Evolutionary conservation across 1,284 basidiomycete genomes (phyloP), one percentile per base, ranked within the genome.

Genomic region (Hortiboletus rubellus): DNA sequence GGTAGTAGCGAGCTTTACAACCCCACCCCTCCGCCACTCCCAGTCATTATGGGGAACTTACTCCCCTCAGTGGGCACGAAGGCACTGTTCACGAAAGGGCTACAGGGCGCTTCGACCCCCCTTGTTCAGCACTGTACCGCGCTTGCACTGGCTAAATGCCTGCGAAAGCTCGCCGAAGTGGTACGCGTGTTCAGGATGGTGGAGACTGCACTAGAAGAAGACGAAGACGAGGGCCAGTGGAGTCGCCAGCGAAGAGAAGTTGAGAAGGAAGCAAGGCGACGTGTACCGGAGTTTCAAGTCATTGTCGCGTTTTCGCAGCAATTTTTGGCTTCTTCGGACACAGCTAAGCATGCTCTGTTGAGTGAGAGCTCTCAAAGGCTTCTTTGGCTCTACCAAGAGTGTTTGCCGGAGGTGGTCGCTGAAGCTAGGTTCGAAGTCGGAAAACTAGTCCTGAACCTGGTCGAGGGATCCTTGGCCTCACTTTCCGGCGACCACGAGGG

Each of bases 391-490:
- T 97, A 96, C 72, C 89, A 96, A 65, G 79, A 79, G 27, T 87
- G 84, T 46, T 74, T 97, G 14, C 91, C 92, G 0, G 79, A 81
- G 7, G 74, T 92, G 5, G 85, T 91, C 0, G 82, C 84, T 0
- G 94, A 96, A 69, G 84, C 85, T 8, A 81, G 86, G 46, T 96
- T 96, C 67, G 95, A 98, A 70, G 83, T 89, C 18, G 92, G 92
- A 14, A 93, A 93, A 67, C 72, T 95, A 33, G 74, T 96, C 22
- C 77, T 80, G 50, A 84, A 78, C 51, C 78, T 82, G 46, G 61
- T 53, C 8, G 64, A 72, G 10, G 68, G 65, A 36, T 71, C 68
- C 33, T 57, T 72, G 2, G 54, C 54, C 18, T 60, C 64, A 18
- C 54, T 70, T 18, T 62, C 63, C 4, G 63, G 61, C 11, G 55